A percentile compares a stretch with the other conserved stretches of the same genome.
These are phyloP conservation scores for Cutaneotrichosporon cavernicola DNA, from an alignment of 1,284 basidiomycete species.

Conservation along the genomic window DNA sequence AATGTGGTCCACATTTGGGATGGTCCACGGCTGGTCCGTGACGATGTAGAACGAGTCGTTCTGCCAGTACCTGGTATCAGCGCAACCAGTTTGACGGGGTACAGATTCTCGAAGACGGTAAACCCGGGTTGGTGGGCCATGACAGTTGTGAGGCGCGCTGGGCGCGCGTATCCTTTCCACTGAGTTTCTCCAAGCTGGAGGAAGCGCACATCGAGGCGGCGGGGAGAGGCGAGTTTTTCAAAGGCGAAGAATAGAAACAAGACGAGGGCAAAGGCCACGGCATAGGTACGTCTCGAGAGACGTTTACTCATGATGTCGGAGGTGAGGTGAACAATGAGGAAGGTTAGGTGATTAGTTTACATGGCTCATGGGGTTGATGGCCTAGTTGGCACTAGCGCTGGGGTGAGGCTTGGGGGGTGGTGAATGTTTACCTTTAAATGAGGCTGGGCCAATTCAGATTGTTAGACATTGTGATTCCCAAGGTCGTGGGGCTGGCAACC, in stretches of 20 bases:
- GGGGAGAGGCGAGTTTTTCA: background rate
- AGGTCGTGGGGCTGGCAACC: too few species aligned
- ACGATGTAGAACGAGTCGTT: slow-evolving; percentile 37
- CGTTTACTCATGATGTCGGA: background rate
- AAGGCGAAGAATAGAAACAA: background rate
- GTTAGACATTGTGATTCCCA: too few species aligned
- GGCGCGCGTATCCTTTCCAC: background rate
- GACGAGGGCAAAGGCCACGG: background rate
- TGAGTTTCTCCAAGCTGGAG: background rate
- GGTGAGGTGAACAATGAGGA: background rate
- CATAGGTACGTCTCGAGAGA: background rate
- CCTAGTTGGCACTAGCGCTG: too few species aligned
- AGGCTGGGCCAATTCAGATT: too few species aligned
- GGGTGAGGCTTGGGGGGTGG: too few species aligned
- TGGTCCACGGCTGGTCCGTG: slow-evolving; percentile 57
- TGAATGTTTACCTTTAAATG: too few species aligned
- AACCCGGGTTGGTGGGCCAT: slow-evolving; percentile 35
- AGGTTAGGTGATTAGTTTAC: background rate
- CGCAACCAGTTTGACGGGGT: slow-evolving; percentile 3
- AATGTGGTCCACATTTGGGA: slow-evolving; percentile 58
- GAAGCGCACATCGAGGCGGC: background rate
- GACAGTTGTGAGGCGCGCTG: slow-evolving; percentile 23
- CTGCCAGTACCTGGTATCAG: slow-evolving; percentile 32
- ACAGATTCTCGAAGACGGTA: slow-evolving; percentile 39
- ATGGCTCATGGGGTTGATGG: background rate